Base-by-base conservation (phyloP, 805 yeast genomes). In the Maudiozyma pseudohumilis region DNA sequence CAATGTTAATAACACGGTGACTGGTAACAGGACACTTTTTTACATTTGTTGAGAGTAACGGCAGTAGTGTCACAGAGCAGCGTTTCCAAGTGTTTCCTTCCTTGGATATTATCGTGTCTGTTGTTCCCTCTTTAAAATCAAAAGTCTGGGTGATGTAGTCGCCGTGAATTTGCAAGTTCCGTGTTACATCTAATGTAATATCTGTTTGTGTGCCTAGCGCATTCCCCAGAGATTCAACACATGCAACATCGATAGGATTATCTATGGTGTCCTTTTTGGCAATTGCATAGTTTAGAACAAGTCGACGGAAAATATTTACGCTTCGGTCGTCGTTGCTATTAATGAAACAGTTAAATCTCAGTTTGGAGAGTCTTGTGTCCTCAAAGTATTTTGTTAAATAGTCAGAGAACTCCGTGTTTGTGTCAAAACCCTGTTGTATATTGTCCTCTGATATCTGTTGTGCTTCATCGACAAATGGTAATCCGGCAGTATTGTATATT, bases 21-120 rank as follows among this genome's bases (percentile, higher is more conserved):
- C 48, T 50, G 39, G 65, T 64, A 6, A 60, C 60, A 12, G 58
- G 55, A 41, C 70, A 66, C 5, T 50, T 40, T 31, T 55, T 60
- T 3, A 62, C 53, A 7, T 53, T 40, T 4, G 65, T 53, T 7
- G 56, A 53, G 23, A 64, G 32, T 6, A 66, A 35, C 1, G 72
- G 72, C 12, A 65, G 42, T 22, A 64, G 40, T 1, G 68, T 62
- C 4, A 59, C 46, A 11, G 59, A 44, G 44, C 72, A 66, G 20
- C 66, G 46, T 25, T 49, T 53, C 70, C 70, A 66, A 2, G 33
- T 22, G 34, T 62, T 61, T 5, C 42, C 44, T 12, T 52, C 56
- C 15, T 40, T 40, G 9, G 52, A 50, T 2, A 52, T 47, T 10
- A 56, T 53, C n/a, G 37, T 34, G 4, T 55, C 51, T 4, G 39